Evolutionary conservation across 192 early-diverging fungal genomes (phyloP).

Genomic region (Spinellus fusiger): DNA sequence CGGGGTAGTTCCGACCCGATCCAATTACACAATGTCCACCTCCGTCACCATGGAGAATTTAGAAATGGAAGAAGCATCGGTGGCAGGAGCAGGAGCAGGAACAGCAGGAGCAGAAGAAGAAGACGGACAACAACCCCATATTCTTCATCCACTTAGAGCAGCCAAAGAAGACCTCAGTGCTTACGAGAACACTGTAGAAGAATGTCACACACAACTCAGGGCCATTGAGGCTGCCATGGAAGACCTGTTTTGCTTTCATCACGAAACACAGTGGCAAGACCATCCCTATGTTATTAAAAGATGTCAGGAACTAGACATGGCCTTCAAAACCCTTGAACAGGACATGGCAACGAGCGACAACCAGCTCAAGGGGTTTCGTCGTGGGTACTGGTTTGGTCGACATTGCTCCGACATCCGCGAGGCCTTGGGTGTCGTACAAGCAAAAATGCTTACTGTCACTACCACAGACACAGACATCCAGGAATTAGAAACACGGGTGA

Average conservation of each 20-base stretch:
- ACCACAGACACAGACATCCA: conserved; percentile 25
- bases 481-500: conserved; percentile 18
- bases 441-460: conserved; percentile 24
- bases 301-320: background rate
- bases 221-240: background rate
- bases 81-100: background rate
- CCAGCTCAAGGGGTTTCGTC: background rate
- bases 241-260: background rate
- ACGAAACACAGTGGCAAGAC: conserved; percentile 7
- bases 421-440: conserved; percentile 21
- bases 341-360: background rate
- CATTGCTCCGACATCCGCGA: conserved; percentile 1
- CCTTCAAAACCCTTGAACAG: background rate
- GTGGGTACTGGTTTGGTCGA: conserved; percentile 8
- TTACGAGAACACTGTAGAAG: conserved; percentile 15
- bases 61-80: background rate
- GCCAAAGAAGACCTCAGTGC: conserved; percentile 17
- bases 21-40: conserved; percentile 2
- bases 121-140: background rate
- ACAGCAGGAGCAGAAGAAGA: background rate
- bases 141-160: conserved; percentile 22
- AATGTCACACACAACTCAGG: background rate
- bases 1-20: conserved; percentile 15
- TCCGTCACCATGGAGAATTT: conserved; percentile 1
- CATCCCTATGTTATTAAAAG: conserved; percentile 1